Evolutionary conservation across 305 asterid genomes (phyloP), one percentile per base, ranked within the genome.

Genomic region (Plantago lanceolata): DNA sequence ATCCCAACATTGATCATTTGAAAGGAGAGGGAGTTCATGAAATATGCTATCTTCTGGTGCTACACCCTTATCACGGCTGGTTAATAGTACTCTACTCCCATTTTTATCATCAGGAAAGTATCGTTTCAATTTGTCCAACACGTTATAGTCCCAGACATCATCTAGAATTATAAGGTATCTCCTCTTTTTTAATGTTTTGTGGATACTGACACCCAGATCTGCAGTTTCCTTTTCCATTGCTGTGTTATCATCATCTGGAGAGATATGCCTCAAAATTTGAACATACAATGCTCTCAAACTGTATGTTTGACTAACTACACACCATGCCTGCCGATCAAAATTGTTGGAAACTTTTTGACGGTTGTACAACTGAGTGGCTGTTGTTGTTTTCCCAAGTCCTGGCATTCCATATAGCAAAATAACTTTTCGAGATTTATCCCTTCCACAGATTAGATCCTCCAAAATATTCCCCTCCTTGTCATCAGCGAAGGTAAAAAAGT

Each of bases 321-420:
- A 70, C 81, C 68, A 75, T 0, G 64, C 61, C 2, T 44, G 17
- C 37, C 24, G 13, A 4, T 80, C 75, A 2, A 80, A 24, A 24
- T 24, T 1, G 1, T 24, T 3, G 1, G 28, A 24, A 80, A 61
- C 53, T 0, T 1, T 0, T 1, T 19, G 61, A 69, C 48, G 40
- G 19, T 28, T 28, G 40, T 28, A 73, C 47, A 64, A 24, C 58
- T 65, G 57, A 49, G 43, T 56, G 7, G 76, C 78, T 6, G 73
- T 33, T 12, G 76, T 70, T 5, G 74, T 70, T 72, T 77, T 77
- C 13, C 79, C 82, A 40, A 56, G 57, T 6, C 82, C 79, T 29
- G 60, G 13, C 60, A 55, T 55, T 12, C 60, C 60, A 16, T 6
- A 16, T 24, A 55, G 15, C 2, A 2, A 48, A 56, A 75, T 50